Evolutionary conservation across 495 filamentous ascomycete genomes (phyloP), one percentile per base, ranked within the genome.

Genomic region (Penicillium maclennaniae): DNA sequence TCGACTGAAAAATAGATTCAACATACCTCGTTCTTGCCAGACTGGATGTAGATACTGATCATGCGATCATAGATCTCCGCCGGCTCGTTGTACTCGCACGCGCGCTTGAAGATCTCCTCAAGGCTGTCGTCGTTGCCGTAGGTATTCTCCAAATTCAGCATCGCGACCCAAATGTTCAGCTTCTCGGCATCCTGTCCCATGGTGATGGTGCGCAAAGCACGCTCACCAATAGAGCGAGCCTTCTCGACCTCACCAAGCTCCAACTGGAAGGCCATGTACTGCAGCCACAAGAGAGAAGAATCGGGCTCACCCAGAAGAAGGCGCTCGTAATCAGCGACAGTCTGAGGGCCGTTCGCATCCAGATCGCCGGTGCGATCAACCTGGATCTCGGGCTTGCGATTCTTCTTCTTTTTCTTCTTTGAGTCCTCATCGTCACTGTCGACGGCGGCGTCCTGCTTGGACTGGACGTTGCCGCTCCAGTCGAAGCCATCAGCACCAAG

Each of bases 251-350:
- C 93, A 68, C 87, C 88, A 47, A 95, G 77, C 67, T 96, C 86
- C 63, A 97, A 83, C 70, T 97, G 90, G 76, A 96, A 96, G 19
- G 92, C 91, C 87, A 97, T 95, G 73, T 97, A 98, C 55, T 87
- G 80, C 45, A 95, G 86, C 93, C 93, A 98, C 21, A 97, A 77
- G 42, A 85, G 71, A 1, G 93, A 95, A 7, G 86, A 88, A 65
- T 97, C 87, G 1, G 93, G 91, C 62, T 95, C 88, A 49, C 91
- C 89, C 34, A 97, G 83, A 38, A 97, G 81, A 45, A 96, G 84
- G 47, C 93, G 88, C 73, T 98, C 93, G 68, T 88, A 97, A 67
- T 97, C 93, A 47, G 86, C 85, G 16, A 87, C 81, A 2, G 89
- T 91, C 67, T 93, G 91, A 2, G 95, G 93, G n/a, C 92, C 95